A percentile compares a stretch with the other conserved stretches of the same genome.
These are phyloP conservation scores for Spathaspora arborariae DNA, from an alignment of 805 yeast genomes.

Conservation along the genomic window DNA sequence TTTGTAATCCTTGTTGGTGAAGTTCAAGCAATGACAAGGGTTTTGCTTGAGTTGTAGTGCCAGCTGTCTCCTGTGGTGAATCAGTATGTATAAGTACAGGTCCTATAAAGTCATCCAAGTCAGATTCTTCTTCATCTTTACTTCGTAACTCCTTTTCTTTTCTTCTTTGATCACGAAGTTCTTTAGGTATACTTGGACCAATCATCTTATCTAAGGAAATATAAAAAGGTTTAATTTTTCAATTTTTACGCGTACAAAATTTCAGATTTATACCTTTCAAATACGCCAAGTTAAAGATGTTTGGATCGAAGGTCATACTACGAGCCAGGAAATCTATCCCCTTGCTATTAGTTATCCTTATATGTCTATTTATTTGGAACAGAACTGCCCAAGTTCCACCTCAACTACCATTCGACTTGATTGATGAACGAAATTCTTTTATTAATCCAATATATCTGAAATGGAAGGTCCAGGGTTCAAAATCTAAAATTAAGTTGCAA, in stretches of 20 bases:
- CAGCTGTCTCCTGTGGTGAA: neutral
- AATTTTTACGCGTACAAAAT: neutral
- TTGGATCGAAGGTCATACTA: neutral
- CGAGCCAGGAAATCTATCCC: constrained; percentile 1
- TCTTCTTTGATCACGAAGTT: neutral
- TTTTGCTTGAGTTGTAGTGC: neutral
- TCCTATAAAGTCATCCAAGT: constrained; percentile 5
- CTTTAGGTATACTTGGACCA: neutral
- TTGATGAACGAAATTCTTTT: constrained; percentile 9
- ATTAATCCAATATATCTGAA: constrained; percentile 15
- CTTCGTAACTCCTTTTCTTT: neutral
- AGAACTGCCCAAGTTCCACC: neutral
- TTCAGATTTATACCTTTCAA: too few relatives aligned
- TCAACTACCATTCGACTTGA: constrained; percentile 7
- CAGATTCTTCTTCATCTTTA: constrained; percentile 1
- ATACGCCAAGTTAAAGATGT: neutral
- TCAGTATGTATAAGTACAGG: constrained; percentile 2
- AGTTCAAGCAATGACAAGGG: constrained; percentile 1
- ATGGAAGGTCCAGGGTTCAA: constrained; percentile 5
- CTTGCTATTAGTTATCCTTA: neutral
- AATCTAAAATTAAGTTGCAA: neutral
- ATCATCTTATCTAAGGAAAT: neutral
- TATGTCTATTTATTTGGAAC: neutral
- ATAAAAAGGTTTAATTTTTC: neutral
- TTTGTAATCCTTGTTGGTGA: constrained; percentile 3